These are phyloP conservation scores for Pisolithus sp. DNA, from an alignment of 768 basidiomycete species.

Conservation along the genomic window DNA sequence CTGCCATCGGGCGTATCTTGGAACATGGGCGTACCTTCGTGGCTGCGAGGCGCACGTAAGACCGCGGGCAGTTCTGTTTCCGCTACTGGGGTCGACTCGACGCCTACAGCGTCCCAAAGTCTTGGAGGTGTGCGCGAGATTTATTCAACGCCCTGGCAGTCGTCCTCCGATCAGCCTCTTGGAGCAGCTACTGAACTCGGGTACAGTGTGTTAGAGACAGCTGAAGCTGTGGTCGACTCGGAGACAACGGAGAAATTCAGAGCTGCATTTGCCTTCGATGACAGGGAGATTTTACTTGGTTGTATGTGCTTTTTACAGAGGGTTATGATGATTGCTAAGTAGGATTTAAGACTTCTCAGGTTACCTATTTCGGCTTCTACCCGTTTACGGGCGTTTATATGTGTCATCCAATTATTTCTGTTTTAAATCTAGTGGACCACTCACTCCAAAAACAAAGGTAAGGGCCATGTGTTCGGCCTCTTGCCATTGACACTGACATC, in stretches of 20 bases:
- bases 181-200: conserved; percentile 52
- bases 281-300: conserved; percentile 80
- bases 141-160: conserved; percentile 39
- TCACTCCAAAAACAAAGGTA: conserved; percentile 79
- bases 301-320: conserved; percentile 48
- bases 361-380: conserved; percentile 85
- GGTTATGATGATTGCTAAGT: conserved; percentile 4
- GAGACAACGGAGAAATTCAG: conserved; percentile 74
- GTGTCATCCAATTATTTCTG: conserved; percentile 91
- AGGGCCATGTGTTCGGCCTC: conserved; percentile 20
- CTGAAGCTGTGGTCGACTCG: conserved; percentile 53
- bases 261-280: conserved; percentile 76
- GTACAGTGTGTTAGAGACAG: conserved; percentile 78
- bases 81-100: conserved; percentile 17
- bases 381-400: conserved; percentile 81
- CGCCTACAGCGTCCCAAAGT: conserved; percentile 18
- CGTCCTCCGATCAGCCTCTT: conserved; percentile 12
- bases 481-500: conserved; percentile 2
- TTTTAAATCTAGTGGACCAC: conserved; percentile 83
- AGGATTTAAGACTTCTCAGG: conserved; percentile 76
- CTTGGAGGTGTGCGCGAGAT: conserved; percentile 50
- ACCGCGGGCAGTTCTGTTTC: conserved; percentile 30
- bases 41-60: conserved; percentile 51
- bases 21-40: conserved; percentile 66
- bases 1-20: conserved; percentile 33